Conservation (phyloP, 805 yeast genomes). For the Barnettozyma salicaria region DNA sequence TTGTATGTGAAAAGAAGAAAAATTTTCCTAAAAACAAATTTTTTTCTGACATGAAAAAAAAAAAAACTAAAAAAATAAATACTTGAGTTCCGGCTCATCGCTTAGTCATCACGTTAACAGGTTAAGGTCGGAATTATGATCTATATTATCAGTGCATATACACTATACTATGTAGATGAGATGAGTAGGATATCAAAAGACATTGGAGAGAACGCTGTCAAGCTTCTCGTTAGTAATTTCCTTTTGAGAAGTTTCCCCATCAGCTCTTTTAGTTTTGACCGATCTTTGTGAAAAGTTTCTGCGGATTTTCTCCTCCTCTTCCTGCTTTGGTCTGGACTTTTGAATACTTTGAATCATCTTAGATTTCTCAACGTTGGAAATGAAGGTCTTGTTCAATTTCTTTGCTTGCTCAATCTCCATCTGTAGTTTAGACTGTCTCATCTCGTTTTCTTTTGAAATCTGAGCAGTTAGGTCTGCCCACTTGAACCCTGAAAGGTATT, state of each 20-base stretch:
- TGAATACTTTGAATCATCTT: slow-evolving; percentile 69
- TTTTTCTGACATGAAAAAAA: slow-evolving; percentile 4
- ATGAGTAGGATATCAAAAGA: slow-evolving; percentile 19
- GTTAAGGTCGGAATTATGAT: too few relatives aligned
- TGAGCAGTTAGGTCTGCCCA: slow-evolving; percentile 95
- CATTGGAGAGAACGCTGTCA: slow-evolving; percentile 29
- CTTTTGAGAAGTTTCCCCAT: slow-evolving; percentile 45
- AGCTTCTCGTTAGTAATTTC: slow-evolving; percentile 35
- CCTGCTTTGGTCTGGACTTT: slow-evolving; percentile 25
- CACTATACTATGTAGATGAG: too few relatives aligned
- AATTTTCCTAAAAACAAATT: slow-evolving; percentile 12
- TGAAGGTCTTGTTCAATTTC: slow-evolving; percentile 76
- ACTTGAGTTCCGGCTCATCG: slow-evolving; percentile 13
- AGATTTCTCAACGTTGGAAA: slow-evolving; percentile 78
- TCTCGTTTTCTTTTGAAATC: slow-evolving; percentile 83
- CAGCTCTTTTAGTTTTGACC: slow-evolving; percentile 61
- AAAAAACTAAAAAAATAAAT: slow-evolving; percentile 1
- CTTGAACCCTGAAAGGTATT: slow-evolving; percentile 85
- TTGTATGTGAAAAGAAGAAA: slow-evolving; percentile 4
- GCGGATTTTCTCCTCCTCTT: slow-evolving; percentile 36
- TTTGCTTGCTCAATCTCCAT: slow-evolving; percentile 87
- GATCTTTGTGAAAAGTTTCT: slow-evolving; percentile 68
- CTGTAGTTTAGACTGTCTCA: slow-evolving; percentile 79
- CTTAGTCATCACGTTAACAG: slow-evolving; percentile 4
- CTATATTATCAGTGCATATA: too few relatives aligned